Conservation (phyloP, 495 filamentous ascomycete genomes). For the Penicillium steckii region DNA sequence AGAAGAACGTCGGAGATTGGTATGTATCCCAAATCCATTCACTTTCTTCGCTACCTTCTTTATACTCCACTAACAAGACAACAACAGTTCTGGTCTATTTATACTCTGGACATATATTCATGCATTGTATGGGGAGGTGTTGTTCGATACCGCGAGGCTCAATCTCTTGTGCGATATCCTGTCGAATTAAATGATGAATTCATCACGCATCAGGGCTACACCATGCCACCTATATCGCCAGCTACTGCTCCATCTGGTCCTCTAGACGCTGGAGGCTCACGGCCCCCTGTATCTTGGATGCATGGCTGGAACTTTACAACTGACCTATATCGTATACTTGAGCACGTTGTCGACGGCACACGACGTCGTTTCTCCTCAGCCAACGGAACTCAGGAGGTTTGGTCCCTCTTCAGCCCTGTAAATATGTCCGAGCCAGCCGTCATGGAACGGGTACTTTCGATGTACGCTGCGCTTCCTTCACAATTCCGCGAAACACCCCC, state of each 20-base stretch:
- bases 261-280: conserved; percentile 11
- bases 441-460: conserved; percentile 36
- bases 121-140: conserved; percentile 48
- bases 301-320: conserved; percentile 53
- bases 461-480: conserved; percentile 38
- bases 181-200: conserved; percentile 44
- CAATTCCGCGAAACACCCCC: conserved; percentile 37
- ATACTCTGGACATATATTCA: conserved; percentile 50
- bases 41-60: neutral
- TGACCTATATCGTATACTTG: conserved; percentile 49
- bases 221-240: conserved; percentile 17
- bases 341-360: conserved; percentile 42
- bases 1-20: conserved; percentile 48
- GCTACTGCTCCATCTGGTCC: conserved; percentile 4
- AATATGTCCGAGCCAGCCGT: conserved; percentile 31
- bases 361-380: conserved; percentile 25
- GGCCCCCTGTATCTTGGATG: conserved; percentile 39
- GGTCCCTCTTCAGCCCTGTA: conserved; percentile 25
- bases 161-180: conserved; percentile 44
- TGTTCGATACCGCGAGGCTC: conserved; percentile 43
- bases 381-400: conserved; percentile 28
- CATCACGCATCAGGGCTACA: conserved; percentile 29
- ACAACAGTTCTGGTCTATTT: conserved; percentile 52
- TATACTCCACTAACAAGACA: neutral
- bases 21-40: conserved; percentile 16